Conservation (phyloP, 129 eudicot genomes). For the Kitagawia praeruptora region DNA sequence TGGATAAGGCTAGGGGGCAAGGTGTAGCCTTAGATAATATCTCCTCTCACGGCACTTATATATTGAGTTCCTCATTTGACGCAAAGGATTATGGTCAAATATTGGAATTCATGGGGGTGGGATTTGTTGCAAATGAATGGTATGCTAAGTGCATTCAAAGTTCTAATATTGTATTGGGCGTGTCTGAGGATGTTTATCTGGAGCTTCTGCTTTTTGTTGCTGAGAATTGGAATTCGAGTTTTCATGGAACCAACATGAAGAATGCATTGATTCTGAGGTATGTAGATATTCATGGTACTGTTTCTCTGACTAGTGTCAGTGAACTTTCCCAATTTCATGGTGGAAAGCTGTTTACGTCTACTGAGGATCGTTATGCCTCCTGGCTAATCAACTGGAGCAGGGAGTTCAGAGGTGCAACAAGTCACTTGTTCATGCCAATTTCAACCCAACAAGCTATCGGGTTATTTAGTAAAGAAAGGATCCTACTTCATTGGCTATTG, state of each 20-base stretch:
- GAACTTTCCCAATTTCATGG: neutral
- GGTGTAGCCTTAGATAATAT: constrained; percentile 32
- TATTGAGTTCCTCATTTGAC: constrained; percentile 38
- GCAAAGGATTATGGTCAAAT: constrained; percentile 17
- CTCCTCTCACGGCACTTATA: constrained; percentile 45
- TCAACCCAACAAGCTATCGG: constrained; percentile 23
- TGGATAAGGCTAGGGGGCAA: constrained; percentile 23
- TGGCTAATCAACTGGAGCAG: constrained; percentile 45
- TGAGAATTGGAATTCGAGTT: constrained; percentile 30
- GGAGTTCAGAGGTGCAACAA: constrained; percentile 17
- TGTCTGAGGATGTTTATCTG: constrained; percentile 31
- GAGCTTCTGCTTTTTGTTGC: constrained; percentile 45
- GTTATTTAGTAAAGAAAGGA: constrained; percentile 9
- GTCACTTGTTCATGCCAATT: constrained; percentile 25
- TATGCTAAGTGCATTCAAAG: constrained; percentile 47
- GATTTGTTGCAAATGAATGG: constrained; percentile 34
- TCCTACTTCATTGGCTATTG: constrained; percentile 31
- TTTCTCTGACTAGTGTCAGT: constrained; percentile 17
- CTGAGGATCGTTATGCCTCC: constrained; percentile 9
- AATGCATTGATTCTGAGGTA: constrained; percentile 34
- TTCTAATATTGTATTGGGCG: constrained; percentile 38
- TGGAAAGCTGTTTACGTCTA: constrained; percentile 17
- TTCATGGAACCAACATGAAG: constrained; percentile 26
- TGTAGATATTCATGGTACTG: constrained; percentile 19
- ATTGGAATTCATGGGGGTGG: constrained; percentile 29